Percentiles rank a stretch among this genome's conserved stretches.
Conservation (phyloP, 306 rosid species). For the Fragaria ananassa region DNA sequence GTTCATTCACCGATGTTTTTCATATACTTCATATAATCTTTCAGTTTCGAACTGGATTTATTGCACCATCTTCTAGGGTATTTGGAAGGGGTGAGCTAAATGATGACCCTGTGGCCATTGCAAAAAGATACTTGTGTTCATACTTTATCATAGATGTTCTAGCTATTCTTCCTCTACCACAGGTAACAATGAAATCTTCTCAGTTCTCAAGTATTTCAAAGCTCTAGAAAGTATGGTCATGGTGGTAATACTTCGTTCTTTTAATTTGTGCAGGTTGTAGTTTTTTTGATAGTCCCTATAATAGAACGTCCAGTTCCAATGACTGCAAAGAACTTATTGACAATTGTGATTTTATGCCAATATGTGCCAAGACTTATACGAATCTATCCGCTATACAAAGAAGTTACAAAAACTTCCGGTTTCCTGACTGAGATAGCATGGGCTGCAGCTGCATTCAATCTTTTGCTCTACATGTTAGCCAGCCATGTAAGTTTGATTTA, state of each 20-base stretch:
- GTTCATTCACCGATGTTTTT: slow-evolving; percentile 72
- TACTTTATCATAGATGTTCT: slow-evolving; percentile 72
- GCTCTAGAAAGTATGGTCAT: not conserved
- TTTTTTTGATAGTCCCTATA: slow-evolving; percentile 32
- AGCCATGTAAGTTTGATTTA: slow-evolving; percentile 63
- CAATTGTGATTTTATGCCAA: slow-evolving; percentile 41
- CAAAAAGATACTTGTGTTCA: slow-evolving; percentile 60
- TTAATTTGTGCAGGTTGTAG: slow-evolving; percentile 43
- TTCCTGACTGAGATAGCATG: slow-evolving; percentile 83
- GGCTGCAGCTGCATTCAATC: slow-evolving; percentile 90
- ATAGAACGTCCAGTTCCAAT: slow-evolving; percentile 24
- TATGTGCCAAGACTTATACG: slow-evolving; percentile 66
- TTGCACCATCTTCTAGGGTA: slow-evolving; percentile 80
- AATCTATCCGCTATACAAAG: slow-evolving; percentile 54
- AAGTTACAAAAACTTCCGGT: slow-evolving; percentile 76
- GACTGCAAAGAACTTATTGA: slow-evolving; percentile 46
- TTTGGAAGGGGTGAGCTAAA: slow-evolving; percentile 81
- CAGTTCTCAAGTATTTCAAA: not conserved
- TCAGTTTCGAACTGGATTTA: slow-evolving; percentile 79
- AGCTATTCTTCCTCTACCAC: slow-evolving; percentile 84
- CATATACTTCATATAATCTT: slow-evolving; percentile 64
- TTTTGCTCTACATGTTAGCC: slow-evolving; percentile 75
- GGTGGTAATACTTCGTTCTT: not conserved
- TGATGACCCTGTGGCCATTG: slow-evolving; percentile 51
- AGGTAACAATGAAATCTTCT: slow-evolving; percentile 41